phyloP scores from a whole-genome alignment of 345 rosid species.

The Stellera chamaejasme region DNA sequence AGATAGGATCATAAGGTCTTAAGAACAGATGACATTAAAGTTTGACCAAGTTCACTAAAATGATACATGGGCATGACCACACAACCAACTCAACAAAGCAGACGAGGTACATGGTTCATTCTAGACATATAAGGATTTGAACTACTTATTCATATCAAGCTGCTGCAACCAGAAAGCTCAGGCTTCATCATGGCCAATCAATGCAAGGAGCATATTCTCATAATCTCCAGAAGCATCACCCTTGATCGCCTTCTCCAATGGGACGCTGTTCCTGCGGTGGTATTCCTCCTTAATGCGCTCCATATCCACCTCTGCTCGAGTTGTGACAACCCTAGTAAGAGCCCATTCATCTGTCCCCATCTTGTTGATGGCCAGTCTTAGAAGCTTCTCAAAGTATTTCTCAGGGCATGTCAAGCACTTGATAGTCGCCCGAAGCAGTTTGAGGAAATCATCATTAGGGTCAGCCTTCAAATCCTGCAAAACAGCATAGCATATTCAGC shows the following conservation, averaged over 20 bases:
- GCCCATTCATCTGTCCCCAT: constrained; percentile 85
- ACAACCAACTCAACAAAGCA: background rate
- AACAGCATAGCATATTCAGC: constrained; percentile 8
- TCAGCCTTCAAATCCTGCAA: constrained; percentile 67
- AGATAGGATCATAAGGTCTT: no score
- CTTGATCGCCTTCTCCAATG: constrained; percentile 63
- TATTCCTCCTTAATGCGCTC: constrained; percentile 72
- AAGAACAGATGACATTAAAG: no score
- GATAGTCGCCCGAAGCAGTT: constrained; percentile 56
- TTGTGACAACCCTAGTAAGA: constrained; percentile 64
- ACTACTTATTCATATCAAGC: background rate
- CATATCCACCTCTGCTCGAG: constrained; percentile 86
- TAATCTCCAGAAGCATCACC: constrained; percentile 80
- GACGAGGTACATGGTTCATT: constrained; percentile 4
- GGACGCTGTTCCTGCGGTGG: constrained; percentile 59
- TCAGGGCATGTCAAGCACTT: constrained; percentile 83
- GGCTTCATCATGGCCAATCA: constrained; percentile 56
- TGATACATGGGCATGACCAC: background rate
- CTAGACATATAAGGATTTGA: background rate
- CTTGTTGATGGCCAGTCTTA: constrained; percentile 65
- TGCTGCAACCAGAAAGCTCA: constrained; percentile 15
- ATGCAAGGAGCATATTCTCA: constrained; percentile 63
- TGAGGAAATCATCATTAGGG: constrained; percentile 54
- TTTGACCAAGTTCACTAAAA: background rate
- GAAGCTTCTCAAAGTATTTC: constrained; percentile 75